A percentile compares a stretch with the other conserved stretches of the same genome.
phyloP scores from a whole-genome alignment of 1,284 basidiomycete genomes.

The Ustilago curta region DNA sequence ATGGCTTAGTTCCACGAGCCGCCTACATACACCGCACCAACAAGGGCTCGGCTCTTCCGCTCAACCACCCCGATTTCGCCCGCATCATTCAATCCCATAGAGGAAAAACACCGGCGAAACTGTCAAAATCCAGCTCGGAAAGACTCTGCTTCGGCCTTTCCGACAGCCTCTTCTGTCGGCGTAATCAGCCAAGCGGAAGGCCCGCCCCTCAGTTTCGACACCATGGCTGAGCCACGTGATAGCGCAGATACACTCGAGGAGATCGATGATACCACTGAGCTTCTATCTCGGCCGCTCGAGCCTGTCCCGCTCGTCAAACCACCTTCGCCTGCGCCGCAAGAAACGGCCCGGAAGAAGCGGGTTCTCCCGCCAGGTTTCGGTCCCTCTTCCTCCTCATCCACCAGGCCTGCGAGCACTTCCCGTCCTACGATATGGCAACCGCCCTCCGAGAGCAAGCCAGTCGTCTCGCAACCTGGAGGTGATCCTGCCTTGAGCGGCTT shows the following conservation, averaged over 20 bases:
- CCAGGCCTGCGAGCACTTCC: slow-evolving; percentile 8
- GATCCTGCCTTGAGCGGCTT: slow-evolving; percentile 20
- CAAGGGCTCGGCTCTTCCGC: background rate
- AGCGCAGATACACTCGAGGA: slow-evolving; percentile 40
- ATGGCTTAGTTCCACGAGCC: background rate
- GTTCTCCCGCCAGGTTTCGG: slow-evolving; percentile 30
- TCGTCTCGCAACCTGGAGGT: background rate
- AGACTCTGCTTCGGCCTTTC: background rate
- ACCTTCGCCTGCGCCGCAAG: background rate
- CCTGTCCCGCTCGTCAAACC: slow-evolving; percentile 30
- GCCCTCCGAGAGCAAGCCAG: background rate
- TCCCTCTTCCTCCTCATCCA: background rate
- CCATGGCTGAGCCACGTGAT: slow-evolving; percentile 12
- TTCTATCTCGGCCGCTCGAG: slow-evolving; percentile 44
- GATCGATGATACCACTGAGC: slow-evolving; percentile 50
- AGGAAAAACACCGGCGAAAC: background rate
- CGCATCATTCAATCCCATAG: background rate
- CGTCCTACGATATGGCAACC: slow-evolving; percentile 20
- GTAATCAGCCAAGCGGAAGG: background rate
- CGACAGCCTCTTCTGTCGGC: background rate
- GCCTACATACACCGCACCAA: background rate
- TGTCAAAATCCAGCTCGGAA: background rate
- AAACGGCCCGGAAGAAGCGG: slow-evolving; percentile 14
- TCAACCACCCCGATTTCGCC: background rate
- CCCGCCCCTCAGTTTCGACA: background rate